These are phyloP conservation scores for Senecio squalidus DNA, from an alignment of 140 eudicot genomes.

Conservation along the genomic window DNA sequence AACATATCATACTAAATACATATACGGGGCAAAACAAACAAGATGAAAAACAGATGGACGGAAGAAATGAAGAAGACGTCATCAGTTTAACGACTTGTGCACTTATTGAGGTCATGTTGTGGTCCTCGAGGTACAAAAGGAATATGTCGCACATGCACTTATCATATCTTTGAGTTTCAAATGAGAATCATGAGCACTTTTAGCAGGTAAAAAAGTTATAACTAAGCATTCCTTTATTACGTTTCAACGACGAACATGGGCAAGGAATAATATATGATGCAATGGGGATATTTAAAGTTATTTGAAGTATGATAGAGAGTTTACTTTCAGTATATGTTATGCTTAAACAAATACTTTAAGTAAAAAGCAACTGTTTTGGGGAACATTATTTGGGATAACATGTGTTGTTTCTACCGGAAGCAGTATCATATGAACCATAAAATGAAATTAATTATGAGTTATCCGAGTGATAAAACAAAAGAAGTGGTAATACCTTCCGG, in stretches of 20 bases:
- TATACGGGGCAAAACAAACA: neutral
- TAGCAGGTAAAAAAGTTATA: neutral
- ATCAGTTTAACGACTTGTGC: neutral
- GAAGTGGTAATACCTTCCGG: slow-evolving; percentile 71
- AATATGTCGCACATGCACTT: slow-evolving; percentile 4
- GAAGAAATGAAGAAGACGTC: neutral
- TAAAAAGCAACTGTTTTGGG: slow-evolving; percentile 9
- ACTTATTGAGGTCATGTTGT: neutral
- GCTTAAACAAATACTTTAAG: slow-evolving; percentile 4
- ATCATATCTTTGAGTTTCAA: neutral
- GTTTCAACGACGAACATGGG: slow-evolving; percentile 1
- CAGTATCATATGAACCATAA: slow-evolving; percentile 12
- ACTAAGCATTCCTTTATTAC: slow-evolving; percentile 4
- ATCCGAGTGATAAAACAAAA: neutral
- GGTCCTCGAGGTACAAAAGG: slow-evolving; percentile 7
- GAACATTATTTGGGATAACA: slow-evolving; percentile 10
- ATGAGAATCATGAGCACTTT: neutral
- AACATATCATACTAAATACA: no score
- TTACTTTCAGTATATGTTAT: neutral
- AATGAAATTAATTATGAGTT: neutral
- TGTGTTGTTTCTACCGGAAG: slow-evolving; percentile 9
- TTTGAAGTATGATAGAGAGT: neutral
- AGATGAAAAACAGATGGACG: slow-evolving; percentile 3
- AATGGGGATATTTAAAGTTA: neutral
- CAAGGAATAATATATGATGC: slow-evolving; percentile 3